Evolutionary conservation across 192 early-diverging fungal species (phyloP).

Genomic region (Geosiphon pyriformis): DNA sequence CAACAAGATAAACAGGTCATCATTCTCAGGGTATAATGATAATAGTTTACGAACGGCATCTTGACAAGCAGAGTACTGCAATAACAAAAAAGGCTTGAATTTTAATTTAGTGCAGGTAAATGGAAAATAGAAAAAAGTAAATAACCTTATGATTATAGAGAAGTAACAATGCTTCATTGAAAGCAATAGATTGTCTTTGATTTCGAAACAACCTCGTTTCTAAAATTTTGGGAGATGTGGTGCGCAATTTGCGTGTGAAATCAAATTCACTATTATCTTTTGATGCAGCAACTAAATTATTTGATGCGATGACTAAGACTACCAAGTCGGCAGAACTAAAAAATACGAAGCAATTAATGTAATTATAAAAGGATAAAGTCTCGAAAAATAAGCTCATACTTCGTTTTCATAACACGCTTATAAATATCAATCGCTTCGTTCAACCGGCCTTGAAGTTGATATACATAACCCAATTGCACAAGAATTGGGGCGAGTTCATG

Average conservation of each 20-base stretch:
- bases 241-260: conserved; percentile 47
- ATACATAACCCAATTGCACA: conserved; percentile 62
- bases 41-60: conserved; percentile 45
- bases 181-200: conserved; percentile 55
- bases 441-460: conserved; percentile 52
- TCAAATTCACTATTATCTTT: conserved; percentile 56
- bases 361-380: background rate
- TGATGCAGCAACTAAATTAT: conserved; percentile 58
- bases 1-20: conserved; percentile 52
- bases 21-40: conserved; percentile 57
- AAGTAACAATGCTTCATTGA: conserved; percentile 58
- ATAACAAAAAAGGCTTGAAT: background rate
- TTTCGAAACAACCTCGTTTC: conserved; percentile 52
- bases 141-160: conserved; percentile 51
- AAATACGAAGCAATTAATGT: background rate
- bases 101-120: conserved; percentile 9
- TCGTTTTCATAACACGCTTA: conserved; percentile 47
- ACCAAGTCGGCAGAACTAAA: conserved; percentile 48
- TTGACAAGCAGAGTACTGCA: conserved; percentile 44
- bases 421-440: conserved; percentile 56
- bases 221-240: conserved; percentile 47
- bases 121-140: too few relatives aligned
- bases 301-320: conserved; percentile 58
- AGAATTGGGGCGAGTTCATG: conserved; percentile 57
- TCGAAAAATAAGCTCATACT: conserved; percentile 33